Evolutionary conservation across 257 asterid species (phyloP).

Genomic region (Capsicum baccatum): DNA sequence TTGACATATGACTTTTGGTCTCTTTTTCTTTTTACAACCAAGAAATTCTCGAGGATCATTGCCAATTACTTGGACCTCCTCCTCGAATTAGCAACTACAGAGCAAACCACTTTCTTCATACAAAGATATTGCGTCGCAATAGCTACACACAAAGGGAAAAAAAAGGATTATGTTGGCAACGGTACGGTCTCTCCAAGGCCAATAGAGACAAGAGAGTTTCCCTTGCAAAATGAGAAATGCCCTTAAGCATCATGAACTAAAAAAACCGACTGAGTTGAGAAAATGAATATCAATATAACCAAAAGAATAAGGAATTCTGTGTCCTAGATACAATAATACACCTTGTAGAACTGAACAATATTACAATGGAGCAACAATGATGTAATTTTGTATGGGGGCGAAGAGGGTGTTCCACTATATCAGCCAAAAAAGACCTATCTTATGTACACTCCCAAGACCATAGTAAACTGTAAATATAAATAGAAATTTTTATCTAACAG

Average conservation of each 20-base stretch:
- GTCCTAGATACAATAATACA: conserved; percentile 23
- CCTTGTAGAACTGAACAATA: conserved; percentile 14
- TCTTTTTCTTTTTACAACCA: neutral
- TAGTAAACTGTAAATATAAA: conserved; percentile 11
- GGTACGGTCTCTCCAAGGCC: neutral
- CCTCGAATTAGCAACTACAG: neutral
- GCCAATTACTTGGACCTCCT: neutral
- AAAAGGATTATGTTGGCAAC: conserved; percentile 3
- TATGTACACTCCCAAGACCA: conserved; percentile 32
- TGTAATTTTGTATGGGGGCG: neutral
- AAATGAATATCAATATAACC: neutral
- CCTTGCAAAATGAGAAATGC: conserved; percentile 19
- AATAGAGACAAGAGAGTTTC: neutral
- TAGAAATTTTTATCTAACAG: neutral
- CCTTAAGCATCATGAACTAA: neutral
- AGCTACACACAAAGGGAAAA: neutral
- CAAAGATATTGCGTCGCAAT: neutral
- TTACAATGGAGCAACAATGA: conserved; percentile 11
- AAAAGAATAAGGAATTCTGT: conserved; percentile 29
- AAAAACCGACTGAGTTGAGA: neutral
- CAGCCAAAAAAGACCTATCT: conserved; percentile 30
- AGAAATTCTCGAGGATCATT: neutral
- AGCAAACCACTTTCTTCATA: neutral
- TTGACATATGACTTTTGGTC: neutral
- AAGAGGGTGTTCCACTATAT: conserved; percentile 20